Evolutionary conservation across 768 basidiomycete species (phyloP), one percentile per base, ranked within the genome.

Genomic region (Bullera alba): DNA sequence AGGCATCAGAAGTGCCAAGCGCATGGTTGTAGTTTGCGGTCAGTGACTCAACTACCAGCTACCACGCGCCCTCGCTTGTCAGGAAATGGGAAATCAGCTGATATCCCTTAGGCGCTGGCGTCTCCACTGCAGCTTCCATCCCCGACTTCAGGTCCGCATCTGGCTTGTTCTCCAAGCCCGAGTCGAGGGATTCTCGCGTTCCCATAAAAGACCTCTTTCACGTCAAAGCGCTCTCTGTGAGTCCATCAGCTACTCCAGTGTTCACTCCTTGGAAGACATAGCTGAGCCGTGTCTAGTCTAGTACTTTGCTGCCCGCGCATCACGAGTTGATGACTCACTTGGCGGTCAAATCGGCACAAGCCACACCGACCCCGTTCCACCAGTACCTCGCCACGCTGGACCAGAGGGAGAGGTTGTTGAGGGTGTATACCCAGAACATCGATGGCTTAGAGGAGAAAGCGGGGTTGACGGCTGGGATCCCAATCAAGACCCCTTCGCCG

Each of bases 341-440:
- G 6, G 85, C 86, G 28, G 79, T 79, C 54, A 75, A 89, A 22
- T 84, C 89, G 0, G 76, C 80, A 47, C 76, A 78, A 3, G 87
- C 88, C 15, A 64, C 78, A 53, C 89, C 90, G 6, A 91, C 90
- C 3, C 76, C 82, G 1, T 92, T 92, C 63, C 90, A 93, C 67
- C 73, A 77, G 10, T 74, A 86, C 22, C 80, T 93, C 26, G 83
- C 83, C 36, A 65, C 77, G 26, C 80, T 92, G 26, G 87, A 92
- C 63, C 78, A 83, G 53, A 77, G 83, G 30, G 84, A 86, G 3
- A 79, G 80, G 54, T 80, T 93, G 3, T 78, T 91, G 30, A 79
- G 90, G 22, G 86, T 89, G 2, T 93, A 92, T 72, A 91, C 90
- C 0, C 90, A 93, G 76, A 92, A 93, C 73, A 92, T 92, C 53